Conservation (phyloP, 768 basidiomycete genomes). For the Austroboletus festivus region DNA sequence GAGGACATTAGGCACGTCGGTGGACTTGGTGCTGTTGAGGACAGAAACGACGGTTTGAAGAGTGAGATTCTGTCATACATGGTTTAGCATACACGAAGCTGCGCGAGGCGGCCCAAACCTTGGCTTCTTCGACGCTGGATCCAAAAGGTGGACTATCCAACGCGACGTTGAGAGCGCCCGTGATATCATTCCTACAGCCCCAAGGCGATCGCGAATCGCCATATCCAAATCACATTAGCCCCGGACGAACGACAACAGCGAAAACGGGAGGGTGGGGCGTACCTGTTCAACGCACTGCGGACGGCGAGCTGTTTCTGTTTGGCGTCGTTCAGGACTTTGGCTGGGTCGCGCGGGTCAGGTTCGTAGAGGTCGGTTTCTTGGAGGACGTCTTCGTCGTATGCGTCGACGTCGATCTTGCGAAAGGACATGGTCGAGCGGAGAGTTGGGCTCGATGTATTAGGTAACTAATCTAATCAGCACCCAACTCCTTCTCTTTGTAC, state of each 20-base stretch:
- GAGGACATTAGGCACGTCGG: slow-evolving; percentile 78
- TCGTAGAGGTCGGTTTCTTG: slow-evolving; percentile 84
- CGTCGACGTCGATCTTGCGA: slow-evolving; percentile 93
- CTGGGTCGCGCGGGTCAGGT: slow-evolving; percentile 76
- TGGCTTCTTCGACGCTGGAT: slow-evolving; percentile 82
- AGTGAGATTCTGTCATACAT: slow-evolving; percentile 59
- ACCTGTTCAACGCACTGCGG: slow-evolving; percentile 73
- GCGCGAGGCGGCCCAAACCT: slow-evolving; percentile 47
- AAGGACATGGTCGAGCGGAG: slow-evolving; percentile 53
- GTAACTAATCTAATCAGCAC: no score
- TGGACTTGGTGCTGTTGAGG: slow-evolving; percentile 89
- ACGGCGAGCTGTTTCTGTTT: slow-evolving; percentile 73
- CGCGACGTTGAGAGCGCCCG: slow-evolving; percentile 65
- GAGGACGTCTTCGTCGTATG: slow-evolving; percentile 86
- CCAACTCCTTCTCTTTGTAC: no score
- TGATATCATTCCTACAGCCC: slow-evolving; percentile 64
- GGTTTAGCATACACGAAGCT: not conserved
- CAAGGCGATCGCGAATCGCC: not conserved
- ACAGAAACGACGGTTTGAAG: slow-evolving; percentile 81
- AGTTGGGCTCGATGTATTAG: no score
- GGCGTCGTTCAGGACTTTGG: slow-evolving; percentile 70
- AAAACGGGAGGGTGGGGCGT: slow-evolving; percentile 22
- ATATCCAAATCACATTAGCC: not conserved
- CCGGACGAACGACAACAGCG: no score
- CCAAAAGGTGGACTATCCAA: slow-evolving; percentile 89